Evolutionary conservation across 306 rosid species (phyloP), one percentile per base, ranked within the genome.

Genomic region (Lotus japonicus): DNA sequence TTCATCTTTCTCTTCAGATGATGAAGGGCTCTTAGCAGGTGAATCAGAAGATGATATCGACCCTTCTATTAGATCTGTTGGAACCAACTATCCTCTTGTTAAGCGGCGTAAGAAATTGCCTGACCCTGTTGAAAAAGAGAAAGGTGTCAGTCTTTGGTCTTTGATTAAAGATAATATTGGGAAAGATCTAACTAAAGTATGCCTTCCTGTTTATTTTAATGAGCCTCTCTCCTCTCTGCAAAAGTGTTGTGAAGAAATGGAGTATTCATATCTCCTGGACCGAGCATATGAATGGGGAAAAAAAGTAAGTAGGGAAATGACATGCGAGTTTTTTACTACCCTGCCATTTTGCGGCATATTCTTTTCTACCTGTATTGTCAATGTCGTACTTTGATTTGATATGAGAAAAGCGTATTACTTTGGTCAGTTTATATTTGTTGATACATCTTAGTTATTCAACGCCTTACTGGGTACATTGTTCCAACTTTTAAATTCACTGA

Each of bases 131-230:
- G 98, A 92, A 73, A 92, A 78, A 63, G 98, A 92, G 84, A 92
- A 87, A 85, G 79, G 96, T 66, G 98, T 92, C 52, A 92, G 96
- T 79, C 98, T 92, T 58, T 92, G 98, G 98, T 92, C 96, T 64
- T 86, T 92, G 96, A 92, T 92, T 74, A 92, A 92, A 81, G 96
- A 92, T 72, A 92, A 92, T 72, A 92, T 92, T 54, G 98, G 98
- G 70, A 92, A 89, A 80, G 98, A 92, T 82, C 92, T 92, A 53
- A 92, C 98, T 11, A 92, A 89, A 89, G 84, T 92, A 21, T 92
- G 98, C 72, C 98, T 92, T 65, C 98, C 98, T 80, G 98, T 92
- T 70, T 92, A 87, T 76, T 92, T 92, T 62, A 92, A 92, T 26
- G 98, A 92, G 80, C 98, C 98, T 74, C 86, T 92, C 61, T 92